Percentiles rank a stretch among this genome's conserved stretches.
phyloP scores from a whole-genome alignment of 169 alveolate genomes.

The Cryptosporidium sp. region DNA sequence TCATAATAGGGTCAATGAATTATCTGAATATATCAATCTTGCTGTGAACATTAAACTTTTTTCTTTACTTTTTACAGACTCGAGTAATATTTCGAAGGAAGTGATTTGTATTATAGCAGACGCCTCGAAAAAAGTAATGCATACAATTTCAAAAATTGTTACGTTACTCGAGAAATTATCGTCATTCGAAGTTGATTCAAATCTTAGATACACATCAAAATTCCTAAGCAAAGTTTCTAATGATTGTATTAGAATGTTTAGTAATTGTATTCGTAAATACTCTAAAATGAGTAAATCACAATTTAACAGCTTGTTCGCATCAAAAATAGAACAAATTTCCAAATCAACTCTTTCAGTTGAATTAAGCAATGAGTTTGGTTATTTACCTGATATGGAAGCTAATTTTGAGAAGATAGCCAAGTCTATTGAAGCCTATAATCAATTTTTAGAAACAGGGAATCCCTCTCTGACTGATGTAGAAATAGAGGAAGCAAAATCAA shows the following conservation, averaged over 20 bases:
- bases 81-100: neutral
- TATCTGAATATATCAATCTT: neutral
- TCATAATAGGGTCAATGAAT: neutral
- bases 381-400: neutral
- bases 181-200: conserved; percentile 3
- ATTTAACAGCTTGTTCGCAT: neutral
- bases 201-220: neutral
- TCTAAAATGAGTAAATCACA: neutral
- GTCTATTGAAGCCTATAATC: neutral
- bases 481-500: neutral
- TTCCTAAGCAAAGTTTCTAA: neutral
- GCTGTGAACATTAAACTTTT: neutral
- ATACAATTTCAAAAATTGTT: neutral
- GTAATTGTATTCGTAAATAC: neutral
- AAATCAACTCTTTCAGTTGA: neutral
- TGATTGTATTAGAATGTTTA: conserved; percentile 2
- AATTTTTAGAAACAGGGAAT: neutral
- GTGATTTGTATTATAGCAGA: neutral
- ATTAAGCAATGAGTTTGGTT: neutral
- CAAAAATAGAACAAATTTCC: neutral
- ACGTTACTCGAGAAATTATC: neutral
- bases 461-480: neutral
- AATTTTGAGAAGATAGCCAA: neutral
- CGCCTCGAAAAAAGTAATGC: neutral
- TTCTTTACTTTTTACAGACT: neutral